Percentiles rank a stretch among this genome's conserved stretches.
These are phyloP conservation scores for Quaeritorhiza haematococci DNA, from an alignment of 371 early-diverging fungal genomes.

Conservation along the genomic window DNA sequence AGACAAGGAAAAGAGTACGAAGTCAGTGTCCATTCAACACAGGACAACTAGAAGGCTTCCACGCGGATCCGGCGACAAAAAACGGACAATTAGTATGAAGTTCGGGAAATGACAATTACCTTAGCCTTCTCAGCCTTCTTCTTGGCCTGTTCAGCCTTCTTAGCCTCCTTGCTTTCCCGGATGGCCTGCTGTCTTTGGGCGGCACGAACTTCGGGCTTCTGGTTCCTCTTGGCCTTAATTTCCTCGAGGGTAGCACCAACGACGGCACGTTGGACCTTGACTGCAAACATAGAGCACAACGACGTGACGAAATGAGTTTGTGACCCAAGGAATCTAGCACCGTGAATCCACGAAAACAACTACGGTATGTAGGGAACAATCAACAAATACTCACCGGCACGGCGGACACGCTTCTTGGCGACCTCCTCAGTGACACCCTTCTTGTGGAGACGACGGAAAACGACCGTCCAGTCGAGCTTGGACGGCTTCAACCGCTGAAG, in stretches of 20 bases:
- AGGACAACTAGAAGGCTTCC: background rate
- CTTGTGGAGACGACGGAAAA: constrained; percentile 96
- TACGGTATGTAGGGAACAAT: background rate
- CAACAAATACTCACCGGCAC: constrained; percentile 38
- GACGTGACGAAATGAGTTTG: background rate
- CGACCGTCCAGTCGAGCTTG: constrained; percentile 94
- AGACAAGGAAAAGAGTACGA: background rate
- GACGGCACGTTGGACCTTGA: constrained; percentile 94
- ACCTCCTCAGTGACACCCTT: constrained; percentile 96
- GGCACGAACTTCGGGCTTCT: constrained; percentile 91
- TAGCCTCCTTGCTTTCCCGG: constrained; percentile 76
- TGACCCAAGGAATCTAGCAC: background rate
- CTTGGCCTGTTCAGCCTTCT: constrained; percentile 69
- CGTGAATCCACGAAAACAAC: background rate
- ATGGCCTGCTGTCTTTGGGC: constrained; percentile 86
- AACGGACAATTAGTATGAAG: background rate
- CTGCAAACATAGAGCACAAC: too few species aligned
- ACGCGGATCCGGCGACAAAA: background rate
- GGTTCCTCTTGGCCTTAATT: constrained; percentile 91
- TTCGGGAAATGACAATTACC: constrained; percentile 7
- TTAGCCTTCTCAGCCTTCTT: constrained; percentile 70
- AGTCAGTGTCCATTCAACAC: too few species aligned
- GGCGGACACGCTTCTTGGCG: constrained; percentile 92
- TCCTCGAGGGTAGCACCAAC: constrained; percentile 92
- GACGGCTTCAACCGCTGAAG: constrained; percentile 94